phyloP scores from a whole-genome alignment of 768 basidiomycete species.

The Tricholoma sp. region DNA sequence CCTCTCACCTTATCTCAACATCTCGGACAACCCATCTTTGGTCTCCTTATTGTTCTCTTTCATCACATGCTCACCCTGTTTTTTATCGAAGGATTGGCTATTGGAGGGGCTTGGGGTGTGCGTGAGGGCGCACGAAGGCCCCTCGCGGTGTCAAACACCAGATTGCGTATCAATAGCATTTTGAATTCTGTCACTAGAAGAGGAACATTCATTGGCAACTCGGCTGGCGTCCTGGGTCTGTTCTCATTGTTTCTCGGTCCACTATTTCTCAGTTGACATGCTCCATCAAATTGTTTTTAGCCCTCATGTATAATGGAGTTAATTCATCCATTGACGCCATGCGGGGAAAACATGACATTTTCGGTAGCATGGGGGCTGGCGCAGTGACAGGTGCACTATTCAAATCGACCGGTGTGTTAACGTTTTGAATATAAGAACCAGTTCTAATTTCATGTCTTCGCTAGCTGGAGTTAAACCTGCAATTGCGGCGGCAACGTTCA shows the following conservation, averaged over 20 bases:
- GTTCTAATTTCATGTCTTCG: conserved; percentile 36
- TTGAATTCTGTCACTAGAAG: conserved; percentile 95
- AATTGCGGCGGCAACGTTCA: conserved; percentile 81
- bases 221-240: conserved; percentile 94
- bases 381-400: conserved; percentile 86
- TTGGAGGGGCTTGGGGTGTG: conserved; percentile 95
- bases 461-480: conserved; percentile 91
- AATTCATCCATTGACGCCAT: conserved; percentile 89
- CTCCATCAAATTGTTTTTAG: conserved; percentile 48
- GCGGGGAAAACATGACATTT: conserved; percentile 87
- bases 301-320: conserved; percentile 92
- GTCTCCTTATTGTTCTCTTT: conserved; percentile 73
- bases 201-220: conserved; percentile 98
- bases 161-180: conserved; percentile 93
- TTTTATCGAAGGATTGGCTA: conserved; percentile 77
- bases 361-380: conserved; percentile 90
- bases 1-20: conserved; percentile 65
- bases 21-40: conserved; percentile 52
- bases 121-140: conserved; percentile 90
- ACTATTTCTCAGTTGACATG: conserved; percentile 23
- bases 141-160: conserved; percentile 77
- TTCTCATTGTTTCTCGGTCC: conserved; percentile 27
- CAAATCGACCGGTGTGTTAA: conserved; percentile 81
- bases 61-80: conserved; percentile 72
- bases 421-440: conserved; percentile 23